phyloP scores from a whole-genome alignment of 2,329 filamentous ascomycete species.

The Fusarium sp. region DNA sequence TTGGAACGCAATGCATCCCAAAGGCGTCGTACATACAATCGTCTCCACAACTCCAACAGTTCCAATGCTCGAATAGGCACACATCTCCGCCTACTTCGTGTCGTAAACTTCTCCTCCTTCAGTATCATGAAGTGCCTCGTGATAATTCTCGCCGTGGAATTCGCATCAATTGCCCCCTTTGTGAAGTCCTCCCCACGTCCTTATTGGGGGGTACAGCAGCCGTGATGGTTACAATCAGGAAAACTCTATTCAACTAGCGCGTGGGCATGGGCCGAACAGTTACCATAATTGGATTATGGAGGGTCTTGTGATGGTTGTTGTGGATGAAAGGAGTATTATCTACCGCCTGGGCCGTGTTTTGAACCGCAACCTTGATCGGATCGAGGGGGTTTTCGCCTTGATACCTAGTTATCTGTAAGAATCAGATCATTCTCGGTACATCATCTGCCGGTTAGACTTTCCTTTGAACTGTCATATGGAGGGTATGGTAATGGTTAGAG shows the following conservation, averaged over 20 bases:
- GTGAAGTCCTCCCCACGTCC: neutral
- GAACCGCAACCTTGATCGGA: no score
- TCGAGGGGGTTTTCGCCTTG: no score
- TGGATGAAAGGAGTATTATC: neutral
- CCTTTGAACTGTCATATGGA: neutral
- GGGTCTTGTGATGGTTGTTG: neutral
- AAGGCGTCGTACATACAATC: neutral
- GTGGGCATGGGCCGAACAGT: neutral
- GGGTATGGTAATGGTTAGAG: neutral
- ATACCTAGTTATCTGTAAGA: no score
- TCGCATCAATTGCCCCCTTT: neutral
- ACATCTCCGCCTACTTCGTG: neutral
- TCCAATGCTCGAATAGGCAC: neutral
- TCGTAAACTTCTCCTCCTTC: neutral
- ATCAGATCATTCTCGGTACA: neutral
- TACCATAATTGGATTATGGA: neutral
- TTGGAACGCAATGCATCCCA: neutral
- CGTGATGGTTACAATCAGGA: neutral
- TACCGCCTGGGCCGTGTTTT: neutral
- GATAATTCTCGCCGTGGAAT: fast-evolving
- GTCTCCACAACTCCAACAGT: no score
- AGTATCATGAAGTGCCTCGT: neutral
- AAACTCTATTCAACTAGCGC: neutral
- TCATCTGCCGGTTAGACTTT: neutral
- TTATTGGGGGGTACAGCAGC: no score